Base-by-base conservation (phyloP, 176 grass and related monocot genomes). In the Musa troglodytarum region DNA sequence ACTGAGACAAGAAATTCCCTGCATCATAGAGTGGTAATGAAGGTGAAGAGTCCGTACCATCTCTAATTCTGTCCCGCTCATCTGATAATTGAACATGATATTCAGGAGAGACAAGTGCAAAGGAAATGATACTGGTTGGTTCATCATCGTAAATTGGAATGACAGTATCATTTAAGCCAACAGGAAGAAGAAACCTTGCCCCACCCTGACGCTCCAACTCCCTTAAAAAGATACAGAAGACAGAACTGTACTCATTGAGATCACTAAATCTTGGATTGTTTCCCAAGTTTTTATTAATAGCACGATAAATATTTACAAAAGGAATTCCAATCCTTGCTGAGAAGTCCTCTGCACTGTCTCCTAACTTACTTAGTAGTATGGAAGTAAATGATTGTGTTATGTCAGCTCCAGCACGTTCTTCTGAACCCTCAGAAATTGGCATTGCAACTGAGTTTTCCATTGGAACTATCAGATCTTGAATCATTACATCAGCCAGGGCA, bases 51-150 rank as follows among this genome's bases (percentile, higher is more conserved):
- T 85, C 87, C 52, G 29, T 16, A 53, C 17, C 53, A 50, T 89
- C 86, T 79, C 68, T 77, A 11, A 67, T 34, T 80, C 78, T 82
- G 50, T 92, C 89, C 12, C 75, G 68, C 50, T 92, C 81, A 78
- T 98, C 87, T 76, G 82, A 88, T 68, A 94, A 69, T 78, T 92
- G 88, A 83, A 84, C 68, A 87, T 94, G 85, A 77, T 99, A 94
- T 65, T 99, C 88, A 62, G 85, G 81, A 49, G 88, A 94, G 71
- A 82, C 78, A 73, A 99, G 88, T 11, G 88, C 86, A 80, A 85
- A 91, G 51, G 95, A 82, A 76, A 99, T 92, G 54, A 99, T 87
- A 76, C 95, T 99, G 69, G 88, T 99, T 72, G 95, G 88, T 83
- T 99, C 91, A 69, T 94, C 83, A 80, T 99, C 90, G 55, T 84